Percentiles rank a stretch among this genome's conserved stretches.
Evolutionary conservation across 31 red algal genomes (phyloP).

Genomic region (Porphyra umbilicalis): DNA sequence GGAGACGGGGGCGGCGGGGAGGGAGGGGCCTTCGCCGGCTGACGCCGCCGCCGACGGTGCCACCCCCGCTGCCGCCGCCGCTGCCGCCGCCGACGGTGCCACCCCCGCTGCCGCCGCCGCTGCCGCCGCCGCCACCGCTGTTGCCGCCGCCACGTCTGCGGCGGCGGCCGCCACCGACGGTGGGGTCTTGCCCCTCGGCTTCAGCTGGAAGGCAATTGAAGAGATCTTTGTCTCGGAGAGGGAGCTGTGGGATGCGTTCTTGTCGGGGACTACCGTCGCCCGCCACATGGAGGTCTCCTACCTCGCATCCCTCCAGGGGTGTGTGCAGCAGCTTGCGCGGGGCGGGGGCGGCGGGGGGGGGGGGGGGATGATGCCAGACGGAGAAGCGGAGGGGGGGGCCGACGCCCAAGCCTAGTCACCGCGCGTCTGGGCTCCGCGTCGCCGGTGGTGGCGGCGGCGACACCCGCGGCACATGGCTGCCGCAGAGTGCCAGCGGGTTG

Average conservation of each 20-base stretch:
- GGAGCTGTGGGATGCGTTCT: slow-evolving; percentile 21
- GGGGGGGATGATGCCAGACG: no score
- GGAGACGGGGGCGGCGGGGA: neutral
- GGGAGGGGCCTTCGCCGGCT: neutral
- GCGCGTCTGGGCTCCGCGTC: no score
- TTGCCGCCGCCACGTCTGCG: neutral
- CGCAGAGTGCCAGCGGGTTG: no score
- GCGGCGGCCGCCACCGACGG: slow-evolving; percentile 8
- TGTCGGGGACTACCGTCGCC: slow-evolving; percentile 16
- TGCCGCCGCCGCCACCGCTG: neutral
- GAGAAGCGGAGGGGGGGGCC: no score
- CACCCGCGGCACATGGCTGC: no score
- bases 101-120: neutral
- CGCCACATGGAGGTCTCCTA: slow-evolving; percentile 35
- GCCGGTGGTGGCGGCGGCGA: no score
- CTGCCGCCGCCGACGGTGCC: slow-evolving; percentile 10
- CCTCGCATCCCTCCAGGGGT: neutral
- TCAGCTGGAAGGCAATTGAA: slow-evolving; percentile 11
- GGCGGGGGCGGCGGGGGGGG: no score
- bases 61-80: neutral
- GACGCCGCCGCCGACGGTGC: neutral
- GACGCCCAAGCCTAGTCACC: no score
- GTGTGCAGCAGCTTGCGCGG: neutral
- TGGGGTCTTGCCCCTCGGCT: slow-evolving; percentile 28
- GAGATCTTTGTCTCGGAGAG: slow-evolving; percentile 43